These are phyloP conservation scores for Pseudomicrostroma phylloplanum DNA, from an alignment of 1,284 basidiomycete species.

Conservation along the genomic window DNA sequence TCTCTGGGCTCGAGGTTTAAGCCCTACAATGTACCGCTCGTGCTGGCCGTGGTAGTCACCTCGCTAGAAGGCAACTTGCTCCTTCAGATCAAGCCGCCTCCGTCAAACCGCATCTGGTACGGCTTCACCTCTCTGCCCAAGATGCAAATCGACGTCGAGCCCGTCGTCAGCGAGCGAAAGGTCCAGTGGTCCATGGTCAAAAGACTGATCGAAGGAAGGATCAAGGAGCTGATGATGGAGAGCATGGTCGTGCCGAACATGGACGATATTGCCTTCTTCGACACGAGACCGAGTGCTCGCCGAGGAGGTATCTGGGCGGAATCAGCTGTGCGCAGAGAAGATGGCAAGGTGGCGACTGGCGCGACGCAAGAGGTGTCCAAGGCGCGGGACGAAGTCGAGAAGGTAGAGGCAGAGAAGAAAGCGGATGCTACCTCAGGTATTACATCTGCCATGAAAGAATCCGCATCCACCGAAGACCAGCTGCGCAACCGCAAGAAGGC, in stretches of 20 bases:
- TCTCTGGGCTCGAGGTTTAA: constrained; percentile 67
- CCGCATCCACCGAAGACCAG: no score
- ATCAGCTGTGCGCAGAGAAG: constrained; percentile 54
- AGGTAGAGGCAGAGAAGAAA: constrained; percentile 4
- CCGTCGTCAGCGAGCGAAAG: constrained; percentile 81
- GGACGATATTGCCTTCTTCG: constrained; percentile 95
- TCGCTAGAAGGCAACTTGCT: constrained; percentile 85
- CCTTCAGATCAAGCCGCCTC: constrained; percentile 86
- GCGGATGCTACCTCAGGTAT: not conserved
- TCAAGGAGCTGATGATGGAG: constrained; percentile 83
- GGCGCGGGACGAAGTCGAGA: constrained; percentile 5
- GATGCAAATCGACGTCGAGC: constrained; percentile 82
- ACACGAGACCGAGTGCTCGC: constrained; percentile 59
- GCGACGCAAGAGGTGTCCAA: not conserved
- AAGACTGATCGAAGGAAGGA: constrained; percentile 76
- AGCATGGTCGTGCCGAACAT: constrained; percentile 92
- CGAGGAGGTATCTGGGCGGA: constrained; percentile 88
- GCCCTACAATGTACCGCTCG: constrained; percentile 79
- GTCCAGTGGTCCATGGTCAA: constrained; percentile 89
- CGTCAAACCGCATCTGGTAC: constrained; percentile 93
- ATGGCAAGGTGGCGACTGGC: constrained; percentile 7
- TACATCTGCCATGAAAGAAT: no score
- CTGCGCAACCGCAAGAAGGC: constrained; percentile 6
- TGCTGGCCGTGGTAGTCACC: constrained; percentile 74
- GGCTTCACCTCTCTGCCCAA: constrained; percentile 87